phyloP scores from a whole-genome alignment of 441 rosid species.

The Erodium texanum region DNA sequence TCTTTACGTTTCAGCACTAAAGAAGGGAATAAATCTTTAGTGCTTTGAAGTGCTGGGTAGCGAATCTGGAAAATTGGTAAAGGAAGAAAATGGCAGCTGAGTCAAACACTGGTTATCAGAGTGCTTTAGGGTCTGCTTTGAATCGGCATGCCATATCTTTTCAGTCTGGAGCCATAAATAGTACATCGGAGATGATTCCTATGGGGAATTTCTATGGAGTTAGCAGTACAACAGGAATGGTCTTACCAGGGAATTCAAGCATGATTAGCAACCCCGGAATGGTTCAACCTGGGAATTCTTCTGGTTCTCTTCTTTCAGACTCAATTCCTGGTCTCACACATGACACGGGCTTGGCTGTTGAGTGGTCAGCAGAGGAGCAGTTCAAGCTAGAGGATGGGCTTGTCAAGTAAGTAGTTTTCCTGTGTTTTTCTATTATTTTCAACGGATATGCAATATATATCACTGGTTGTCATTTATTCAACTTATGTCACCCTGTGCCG shows the following conservation, averaged over 20 bases:
- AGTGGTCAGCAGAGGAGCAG: slow-evolving; percentile 88
- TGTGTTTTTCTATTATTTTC: not conserved
- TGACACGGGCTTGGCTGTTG: slow-evolving; percentile 65
- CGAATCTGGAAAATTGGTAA: slow-evolving; percentile 1
- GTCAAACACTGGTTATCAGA: slow-evolving; percentile 41
- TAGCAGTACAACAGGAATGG: slow-evolving; percentile 15
- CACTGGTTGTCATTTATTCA: not conserved
- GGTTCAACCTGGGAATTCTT: slow-evolving; percentile 40
- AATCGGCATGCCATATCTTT: slow-evolving; percentile 44
- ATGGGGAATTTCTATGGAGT: slow-evolving; percentile 46
- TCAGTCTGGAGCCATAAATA: slow-evolving; percentile 33
- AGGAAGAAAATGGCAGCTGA: slow-evolving; percentile 47
- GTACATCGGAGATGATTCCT: slow-evolving; percentile 43
- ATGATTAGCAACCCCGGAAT: slow-evolving; percentile 31
- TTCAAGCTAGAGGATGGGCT: slow-evolving; percentile 64
- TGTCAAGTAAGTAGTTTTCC: slow-evolving; percentile 39
- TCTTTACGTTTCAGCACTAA: not conserved
- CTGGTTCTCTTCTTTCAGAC: slow-evolving; percentile 43
- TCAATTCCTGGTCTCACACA: slow-evolving; percentile 43
- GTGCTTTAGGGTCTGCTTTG: slow-evolving; percentile 32
- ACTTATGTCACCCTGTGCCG: not conserved
- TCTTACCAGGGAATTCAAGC: slow-evolving; percentile 35
- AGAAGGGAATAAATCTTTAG: not conserved
- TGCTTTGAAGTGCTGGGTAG: too few relatives aligned
- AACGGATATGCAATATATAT: not conserved